A percentile compares a stretch with the other conserved stretches of the same genome.
phyloP scores from a whole-genome alignment of 2,329 filamentous ascomycete genomes.

The Apiospora malaysiana region DNA sequence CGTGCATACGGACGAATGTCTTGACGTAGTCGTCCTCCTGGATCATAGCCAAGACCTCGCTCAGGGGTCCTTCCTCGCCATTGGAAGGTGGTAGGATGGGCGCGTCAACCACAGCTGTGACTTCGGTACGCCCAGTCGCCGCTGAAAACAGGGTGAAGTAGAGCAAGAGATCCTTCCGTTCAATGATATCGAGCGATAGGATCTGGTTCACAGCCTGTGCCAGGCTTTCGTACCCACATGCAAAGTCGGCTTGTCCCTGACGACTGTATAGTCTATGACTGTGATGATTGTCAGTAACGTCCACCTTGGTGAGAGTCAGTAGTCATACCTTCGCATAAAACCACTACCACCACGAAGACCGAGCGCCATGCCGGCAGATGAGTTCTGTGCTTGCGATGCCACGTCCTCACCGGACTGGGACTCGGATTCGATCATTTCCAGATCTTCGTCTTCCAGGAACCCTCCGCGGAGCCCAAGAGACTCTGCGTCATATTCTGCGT shows the following conservation, averaged over 20 bases:
- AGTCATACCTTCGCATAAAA: background rate
- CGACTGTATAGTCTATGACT: background rate
- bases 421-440: background rate
- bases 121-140: background rate
- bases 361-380: background rate
- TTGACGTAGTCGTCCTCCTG: background rate
- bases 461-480: conserved; percentile 21
- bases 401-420: background rate
- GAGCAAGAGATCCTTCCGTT: background rate
- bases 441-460: conserved; percentile 19
- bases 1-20: background rate
- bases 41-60: background rate
- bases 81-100: background rate
- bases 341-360: background rate
- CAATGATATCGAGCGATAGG: background rate
- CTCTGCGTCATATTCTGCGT: background rate
- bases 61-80: background rate
- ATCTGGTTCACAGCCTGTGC: background rate
- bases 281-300: background rate
- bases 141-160: background rate
- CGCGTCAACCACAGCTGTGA: background rate
- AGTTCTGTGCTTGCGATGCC: background rate
- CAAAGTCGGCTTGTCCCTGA: background rate
- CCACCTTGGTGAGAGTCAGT: background rate
- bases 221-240: background rate